Base-by-base conservation (phyloP, 805 yeast genomes). In the Maudiozyma bulderi region DNA sequence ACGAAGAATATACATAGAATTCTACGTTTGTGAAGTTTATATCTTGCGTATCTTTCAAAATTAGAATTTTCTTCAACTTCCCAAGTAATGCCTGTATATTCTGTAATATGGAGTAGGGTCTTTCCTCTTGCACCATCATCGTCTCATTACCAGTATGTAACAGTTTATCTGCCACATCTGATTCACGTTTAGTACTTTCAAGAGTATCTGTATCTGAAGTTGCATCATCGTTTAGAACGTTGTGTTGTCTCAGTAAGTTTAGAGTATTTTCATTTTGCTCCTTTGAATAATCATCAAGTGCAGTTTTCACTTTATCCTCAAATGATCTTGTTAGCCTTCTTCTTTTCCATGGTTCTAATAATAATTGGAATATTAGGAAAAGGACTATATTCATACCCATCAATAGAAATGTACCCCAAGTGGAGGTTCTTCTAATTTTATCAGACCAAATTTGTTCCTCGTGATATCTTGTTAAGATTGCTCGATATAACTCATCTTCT, bases 371-470 rank as follows among this genome's bases (percentile, higher is more conserved):
- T 6, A 86, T 71, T 3, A 89, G 60, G 54, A 93, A 89, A 30
- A 95, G 65, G 8, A 85, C 46, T 29, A 91, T 75, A 68, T 93
- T 93, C 54, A 88, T 76, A 1, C 88, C 93, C 95, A 90, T 88
- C 41, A 93, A 73, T 4, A 82, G 70, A 75, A 93, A 81, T 0
- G 99, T 93, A 2, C 98, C 99, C 95, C 96, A 93, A 0, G 98
- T 90, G 6, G 96, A 86, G 5, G 95, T 88, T 55, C 90, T 77
- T 52, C 99, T 73, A 51, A 93, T 93, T 66, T 90, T 90, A 67
- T 93, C 99, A 1, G 96, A 87, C 98, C 99, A 93, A 7, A 93
- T 80, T 66, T 93, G 98, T 60, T 93, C 99, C 64, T 93, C 98
- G 54, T 91, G 96, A 59, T 93, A 93, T 56, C 98, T 72, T 1